Percentiles rank a stretch among this genome's conserved stretches.
Conservation (phyloP, 1,284 basidiomycete genomes). For the Lignosus rhinocerotis region DNA sequence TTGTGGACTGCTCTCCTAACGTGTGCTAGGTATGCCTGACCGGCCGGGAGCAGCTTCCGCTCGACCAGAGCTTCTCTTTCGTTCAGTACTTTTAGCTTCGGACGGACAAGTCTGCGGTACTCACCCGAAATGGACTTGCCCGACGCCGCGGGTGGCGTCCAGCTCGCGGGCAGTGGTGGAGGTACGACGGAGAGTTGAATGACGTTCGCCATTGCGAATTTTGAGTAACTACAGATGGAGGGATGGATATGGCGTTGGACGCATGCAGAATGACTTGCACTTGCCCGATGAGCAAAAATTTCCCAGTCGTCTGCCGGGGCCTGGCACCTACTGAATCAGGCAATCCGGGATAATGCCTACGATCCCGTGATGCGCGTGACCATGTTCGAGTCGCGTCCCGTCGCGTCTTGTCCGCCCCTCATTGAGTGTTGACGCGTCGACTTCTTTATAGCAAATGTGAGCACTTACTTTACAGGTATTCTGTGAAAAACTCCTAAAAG, state of each 20-base stretch:
- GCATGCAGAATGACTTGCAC: neutral
- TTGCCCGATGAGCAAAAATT: conserved; percentile 1
- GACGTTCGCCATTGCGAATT: conserved; percentile 34
- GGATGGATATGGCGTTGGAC: neutral
- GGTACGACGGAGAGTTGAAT: conserved; percentile 35
- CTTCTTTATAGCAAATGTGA: too few species aligned
- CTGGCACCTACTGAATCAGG: neutral
- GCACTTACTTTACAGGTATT: too few species aligned
- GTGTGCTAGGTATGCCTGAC: conserved; percentile 82
- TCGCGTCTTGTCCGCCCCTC: neutral
- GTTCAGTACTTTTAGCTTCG: conserved; percentile 1
- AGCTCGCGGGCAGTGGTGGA: conserved; percentile 31
- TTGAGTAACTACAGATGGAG: conserved; percentile 2
- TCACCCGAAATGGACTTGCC: conserved; percentile 37
- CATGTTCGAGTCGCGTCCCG: conserved; percentile 13
- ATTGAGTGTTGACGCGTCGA: too few species aligned
- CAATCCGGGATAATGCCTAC: neutral
- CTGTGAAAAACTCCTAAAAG: too few species aligned
- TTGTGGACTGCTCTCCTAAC: conserved; percentile 74
- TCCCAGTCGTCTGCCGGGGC: conserved; percentile 6
- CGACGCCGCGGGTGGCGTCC: conserved; percentile 30
- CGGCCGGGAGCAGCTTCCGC: conserved; percentile 72
- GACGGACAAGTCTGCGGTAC: conserved; percentile 13
- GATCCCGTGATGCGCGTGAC: conserved; percentile 12
- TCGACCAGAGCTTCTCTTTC: conserved; percentile 35